phyloP scores from a whole-genome alignment of 2,329 filamentous ascomycete genomes.

The Aphanoascus verrucosus region DNA sequence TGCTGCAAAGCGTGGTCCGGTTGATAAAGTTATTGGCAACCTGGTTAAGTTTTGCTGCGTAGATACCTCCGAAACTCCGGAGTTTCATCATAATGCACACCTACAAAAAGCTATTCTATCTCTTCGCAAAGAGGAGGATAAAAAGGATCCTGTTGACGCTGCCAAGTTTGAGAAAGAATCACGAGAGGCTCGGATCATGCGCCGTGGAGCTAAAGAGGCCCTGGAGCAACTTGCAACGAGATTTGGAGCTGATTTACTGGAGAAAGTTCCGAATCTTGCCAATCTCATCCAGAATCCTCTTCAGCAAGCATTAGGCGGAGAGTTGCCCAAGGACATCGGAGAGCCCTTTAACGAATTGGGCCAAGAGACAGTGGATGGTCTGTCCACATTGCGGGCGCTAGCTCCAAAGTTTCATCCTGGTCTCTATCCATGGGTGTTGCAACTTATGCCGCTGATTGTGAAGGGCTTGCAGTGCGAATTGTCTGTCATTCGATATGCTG shows the following conservation, averaged over 20 bases:
- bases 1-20: constrained; percentile 67
- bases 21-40: constrained; percentile 92
- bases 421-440: constrained; percentile 69
- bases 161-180: constrained; percentile 83
- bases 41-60: constrained; percentile 96
- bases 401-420: constrained; percentile 74
- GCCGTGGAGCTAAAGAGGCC: constrained; percentile 86
- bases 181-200: constrained; percentile 76
- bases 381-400: constrained; percentile 85
- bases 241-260: constrained; percentile 67
- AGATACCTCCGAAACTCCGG: constrained; percentile 92
- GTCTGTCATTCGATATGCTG: constrained; percentile 90
- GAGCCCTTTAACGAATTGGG: constrained; percentile 66
- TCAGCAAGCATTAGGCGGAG: constrained; percentile 58
- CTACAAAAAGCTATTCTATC: constrained; percentile 78
- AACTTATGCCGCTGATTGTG: constrained; percentile 73
- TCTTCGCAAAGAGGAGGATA: constrained; percentile 92
- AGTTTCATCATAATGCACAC: constrained; percentile 72
- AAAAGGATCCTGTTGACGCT: constrained; percentile 82
- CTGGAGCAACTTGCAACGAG: constrained; percentile 73
- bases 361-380: constrained; percentile 84
- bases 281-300: constrained; percentile 74
- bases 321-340: constrained; percentile 60
- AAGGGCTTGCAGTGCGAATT: constrained; percentile 78
- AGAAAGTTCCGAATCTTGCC: constrained; percentile 72